Base-by-base conservation (phyloP, 768 basidiomycete species). In the Suillus ampliporus region DNA sequence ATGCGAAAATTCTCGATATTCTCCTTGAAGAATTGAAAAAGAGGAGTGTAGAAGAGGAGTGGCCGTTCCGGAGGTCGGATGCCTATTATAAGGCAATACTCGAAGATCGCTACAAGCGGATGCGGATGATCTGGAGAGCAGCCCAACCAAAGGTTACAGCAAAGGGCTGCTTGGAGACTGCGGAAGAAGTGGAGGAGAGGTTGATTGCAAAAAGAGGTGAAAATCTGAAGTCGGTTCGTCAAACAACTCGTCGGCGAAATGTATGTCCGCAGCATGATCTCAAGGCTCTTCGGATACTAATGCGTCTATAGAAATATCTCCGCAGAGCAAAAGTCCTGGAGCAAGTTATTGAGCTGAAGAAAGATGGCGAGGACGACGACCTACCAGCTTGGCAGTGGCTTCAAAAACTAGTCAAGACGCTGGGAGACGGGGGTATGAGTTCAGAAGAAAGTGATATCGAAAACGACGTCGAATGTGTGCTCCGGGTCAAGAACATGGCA, bases 31-130 rank as follows among this genome's bases (percentile, higher is more conserved):
- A 59, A 5, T 44, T 66, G 14, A 41, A 58, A 43, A 5, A 4
- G n/a, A 26, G 13, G 19, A 54, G 28, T n/a, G 17, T 0, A 1
- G 2, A 63, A 7, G 59, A 66, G 23, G 26, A 35, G 8, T 66
- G 65, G 65, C 35, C 43, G 19, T 10, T 63, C 23, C 28, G 4
- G 26, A 57, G 46, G 37, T 26, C 23, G 5, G 59, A 63, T 41
- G 37, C 40, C n/a, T 66, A 66, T 26, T n/a, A 58, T 15, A 9
- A 40, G 9, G 59, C 28, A 5, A 23, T 44, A 3, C 38, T 66
- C 1, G 48, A 52, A 10, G 46, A 63, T 5, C 43, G 26, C n/a
- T 66, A 66, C 62, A 66, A 63, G 58, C 26, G 28, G 37, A 35
- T 66, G 40, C 26, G 23, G n/a, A 63, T 34, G 3, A 15, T 19